A percentile compares a stretch with the other conserved stretches of the same genome.
These are phyloP conservation scores for Rhynchospora breviuscula DNA, from an alignment of 176 grass and related monocot genomes.

Conservation along the genomic window DNA sequence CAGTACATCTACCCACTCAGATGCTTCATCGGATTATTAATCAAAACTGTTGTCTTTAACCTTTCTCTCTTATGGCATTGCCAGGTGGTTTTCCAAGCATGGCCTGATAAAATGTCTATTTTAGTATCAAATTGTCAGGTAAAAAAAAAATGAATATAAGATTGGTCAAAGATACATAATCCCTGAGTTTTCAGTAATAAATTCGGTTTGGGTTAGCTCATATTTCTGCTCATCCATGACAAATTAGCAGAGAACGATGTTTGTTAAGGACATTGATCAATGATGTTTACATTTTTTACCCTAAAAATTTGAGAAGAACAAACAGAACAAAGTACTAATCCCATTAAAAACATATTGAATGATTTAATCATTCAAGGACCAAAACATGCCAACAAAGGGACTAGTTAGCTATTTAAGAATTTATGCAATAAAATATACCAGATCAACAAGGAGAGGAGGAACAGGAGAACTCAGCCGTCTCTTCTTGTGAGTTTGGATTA, in stretches of 20 bases:
- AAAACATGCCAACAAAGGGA: background rate
- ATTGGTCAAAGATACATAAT: background rate
- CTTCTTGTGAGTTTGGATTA: constrained; percentile 25
- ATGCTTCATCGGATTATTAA: background rate
- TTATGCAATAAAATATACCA: constrained; percentile 25
- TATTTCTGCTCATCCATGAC: background rate
- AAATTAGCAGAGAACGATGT: background rate
- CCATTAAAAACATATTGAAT: background rate
- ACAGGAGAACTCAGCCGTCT: constrained; percentile 27
- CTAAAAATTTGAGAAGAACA: background rate
- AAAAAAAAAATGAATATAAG: background rate
- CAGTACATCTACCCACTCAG: background rate
- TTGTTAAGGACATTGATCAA: background rate
- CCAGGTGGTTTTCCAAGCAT: background rate
- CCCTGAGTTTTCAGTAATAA: background rate
- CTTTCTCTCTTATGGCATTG: background rate
- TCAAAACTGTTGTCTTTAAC: background rate
- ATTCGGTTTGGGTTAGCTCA: background rate
- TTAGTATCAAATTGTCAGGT: background rate
- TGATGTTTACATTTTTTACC: background rate
- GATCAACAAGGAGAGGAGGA: constrained; percentile 26
- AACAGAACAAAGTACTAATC: background rate
- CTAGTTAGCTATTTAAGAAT: background rate
- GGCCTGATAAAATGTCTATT: background rate
- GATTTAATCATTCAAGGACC: background rate